Base-by-base conservation (phyloP, 78 protist species). In the Cavenderia fasciculata region DNA sequence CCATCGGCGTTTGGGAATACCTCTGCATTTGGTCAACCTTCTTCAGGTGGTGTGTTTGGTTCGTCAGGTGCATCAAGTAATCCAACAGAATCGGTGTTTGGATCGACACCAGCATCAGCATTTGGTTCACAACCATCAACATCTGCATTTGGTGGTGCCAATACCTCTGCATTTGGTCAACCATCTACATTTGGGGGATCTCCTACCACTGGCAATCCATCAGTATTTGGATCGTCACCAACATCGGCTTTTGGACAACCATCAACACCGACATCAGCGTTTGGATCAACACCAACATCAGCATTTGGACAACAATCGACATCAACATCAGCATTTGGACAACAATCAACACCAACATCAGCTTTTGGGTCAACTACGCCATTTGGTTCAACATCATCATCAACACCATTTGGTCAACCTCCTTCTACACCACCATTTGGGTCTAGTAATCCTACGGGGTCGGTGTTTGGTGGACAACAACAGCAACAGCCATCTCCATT, bases 81-180 rank as follows among this genome's bases (percentile, higher is more conserved):
- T n/a, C 77, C 1, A 52, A 5, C 66, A n/a, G 52, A 61, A 0
- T 7, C 63, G 33, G 62, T 51, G 36, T 72, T 72, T 54, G 82
- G 82, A 23, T 1, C 12, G 3, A 54, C 82, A 7, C 6, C 40
- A 16, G 10, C 40, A 31, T 38, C 66, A 1, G 49, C 79, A 36
- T 72, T 72, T 72, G 71, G 71, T 27, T 23, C 78, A 25, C 11
- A 7, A 6, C 44, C 25, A n/a, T 23, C 68, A 1, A 52, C 79
- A 52, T 12, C 52, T 36, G 66, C 82, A 23, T 73, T 73, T 56
- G 82, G 82, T 3, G 7, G 57, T 11, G 8, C 74, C 2, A 19
- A 51, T 0, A 29, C 82, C 0, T 34, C 66, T n/a, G 66, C 63
- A 34, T 71, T 71, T 71, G 78, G 78, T 31, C 68, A 59, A 59